A percentile compares a stretch with the other conserved stretches of the same genome.
These are phyloP conservation scores for Hondaea fermentalgiana DNA, from an alignment of 108 stramenopile genomes.

Conservation along the genomic window DNA sequence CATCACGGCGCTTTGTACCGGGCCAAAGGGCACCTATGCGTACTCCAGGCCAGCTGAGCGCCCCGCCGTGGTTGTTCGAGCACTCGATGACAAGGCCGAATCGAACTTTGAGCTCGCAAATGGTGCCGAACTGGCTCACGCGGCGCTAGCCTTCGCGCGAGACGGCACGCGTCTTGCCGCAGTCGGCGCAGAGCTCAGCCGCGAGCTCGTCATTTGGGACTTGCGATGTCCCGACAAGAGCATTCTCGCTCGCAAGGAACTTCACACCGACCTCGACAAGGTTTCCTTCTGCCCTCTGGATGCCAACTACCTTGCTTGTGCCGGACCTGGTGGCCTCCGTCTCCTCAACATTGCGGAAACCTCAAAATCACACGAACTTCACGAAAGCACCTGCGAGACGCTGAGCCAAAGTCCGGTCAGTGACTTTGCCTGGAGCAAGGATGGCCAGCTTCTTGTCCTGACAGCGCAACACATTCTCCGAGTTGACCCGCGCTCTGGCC, in stretches of 20 bases:
- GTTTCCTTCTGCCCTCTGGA: not conserved
- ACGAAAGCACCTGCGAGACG: not conserved
- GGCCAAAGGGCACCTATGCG: not conserved
- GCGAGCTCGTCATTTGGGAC: not conserved
- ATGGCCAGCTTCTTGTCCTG: not conserved
- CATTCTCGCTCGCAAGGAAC: not conserved
- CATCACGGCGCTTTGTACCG: not conserved
- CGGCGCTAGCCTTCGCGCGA: not conserved
- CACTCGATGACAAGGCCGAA: not conserved
- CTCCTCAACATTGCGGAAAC: not conserved
- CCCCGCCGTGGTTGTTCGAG: not conserved
- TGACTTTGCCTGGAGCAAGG: not conserved
- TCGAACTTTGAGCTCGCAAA: not conserved
- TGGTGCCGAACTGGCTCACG: not conserved
- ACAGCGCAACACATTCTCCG: not conserved
- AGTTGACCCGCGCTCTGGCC: not conserved
- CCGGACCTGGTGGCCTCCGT: not conserved
- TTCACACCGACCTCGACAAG: not conserved
- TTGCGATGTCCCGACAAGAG: not conserved
- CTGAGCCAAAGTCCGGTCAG: not conserved
- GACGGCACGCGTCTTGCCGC: not conserved
- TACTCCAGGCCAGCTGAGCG: not conserved
- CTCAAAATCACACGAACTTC: not conserved
- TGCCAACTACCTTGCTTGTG: not conserved
- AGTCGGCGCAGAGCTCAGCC: not conserved